These are phyloP conservation scores for Penicillium sp. DNA, from an alignment of 2,329 filamentous ascomycete genomes.

Conservation along the genomic window DNA sequence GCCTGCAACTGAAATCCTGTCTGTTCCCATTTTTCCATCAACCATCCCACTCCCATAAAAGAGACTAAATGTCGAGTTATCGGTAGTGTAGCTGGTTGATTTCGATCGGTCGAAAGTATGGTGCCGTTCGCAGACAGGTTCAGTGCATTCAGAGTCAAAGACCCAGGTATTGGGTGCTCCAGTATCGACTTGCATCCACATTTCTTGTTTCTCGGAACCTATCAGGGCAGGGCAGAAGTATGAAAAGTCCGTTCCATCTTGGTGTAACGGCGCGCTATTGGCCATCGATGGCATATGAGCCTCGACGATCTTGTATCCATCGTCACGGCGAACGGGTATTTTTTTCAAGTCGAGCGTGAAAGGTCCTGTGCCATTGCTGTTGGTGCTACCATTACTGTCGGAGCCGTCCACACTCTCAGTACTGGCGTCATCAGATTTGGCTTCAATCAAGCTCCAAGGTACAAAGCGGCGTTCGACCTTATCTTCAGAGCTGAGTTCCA, in stretches of 20 bases:
- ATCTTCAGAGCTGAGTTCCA: constrained; percentile 16
- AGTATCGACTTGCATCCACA: constrained; percentile 56
- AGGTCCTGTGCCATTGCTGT: constrained; percentile 14
- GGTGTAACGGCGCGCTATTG: constrained; percentile 52
- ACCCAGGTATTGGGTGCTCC: constrained; percentile 73
- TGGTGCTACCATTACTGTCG: neutral
- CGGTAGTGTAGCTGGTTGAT: constrained; percentile 61
- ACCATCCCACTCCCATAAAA: constrained; percentile 77
- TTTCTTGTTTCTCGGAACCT: constrained; percentile 50
- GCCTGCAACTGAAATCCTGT: constrained; percentile 66
- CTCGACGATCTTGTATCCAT: constrained; percentile 48
- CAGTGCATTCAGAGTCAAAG: constrained; percentile 68
- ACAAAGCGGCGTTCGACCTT: constrained; percentile 33
- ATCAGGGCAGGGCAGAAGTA: constrained; percentile 55
- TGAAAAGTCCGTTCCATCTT: constrained; percentile 55
- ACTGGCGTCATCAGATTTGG: constrained; percentile 19
- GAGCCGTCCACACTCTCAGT: neutral
- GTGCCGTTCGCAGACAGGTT: constrained; percentile 66
- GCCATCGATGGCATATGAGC: constrained; percentile 41
- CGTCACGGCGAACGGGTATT: constrained; percentile 45
- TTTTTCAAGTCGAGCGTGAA: constrained; percentile 41
- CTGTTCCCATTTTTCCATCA: constrained; percentile 63
- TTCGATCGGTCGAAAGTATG: constrained; percentile 65
- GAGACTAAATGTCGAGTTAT: constrained; percentile 58
- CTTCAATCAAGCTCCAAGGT: constrained; percentile 27